Evolutionary conservation across 331 rosid genomes (phyloP), one percentile per base, ranked within the genome.

Genomic region (Malus hybrid): DNA sequence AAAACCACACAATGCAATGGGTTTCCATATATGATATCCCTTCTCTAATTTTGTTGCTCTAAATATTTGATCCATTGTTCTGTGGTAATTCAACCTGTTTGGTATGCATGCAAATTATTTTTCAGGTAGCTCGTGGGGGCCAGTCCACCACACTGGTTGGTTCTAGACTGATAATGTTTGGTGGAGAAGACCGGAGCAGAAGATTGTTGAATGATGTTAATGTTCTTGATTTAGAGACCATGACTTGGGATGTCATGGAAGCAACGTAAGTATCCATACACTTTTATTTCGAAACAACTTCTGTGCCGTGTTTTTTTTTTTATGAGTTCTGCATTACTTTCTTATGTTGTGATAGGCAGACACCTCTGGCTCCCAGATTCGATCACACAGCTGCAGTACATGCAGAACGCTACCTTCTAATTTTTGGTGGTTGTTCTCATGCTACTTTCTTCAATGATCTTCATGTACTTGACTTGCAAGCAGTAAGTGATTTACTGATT

Each of bases 401-500:
- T 28, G 89, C 87, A 28, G 92, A 87, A 8, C 91, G 80, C 34
- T 95, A 95, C 86, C 96, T 95, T 84, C 82, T 90, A 67, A 76
- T 95, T 77, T 95, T 95, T 76, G 99, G 99, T 22, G 97, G 99
- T 78, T 95, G 99, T 77, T 95, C 97, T 76, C 97, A 92, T 84
- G 85, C 97, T 69, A 82, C 76, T 79, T 92, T 95, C 87, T 95
- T 89, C 90, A 89, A 83, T 60, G 96, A 95, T 86, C 90, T 92
- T 75, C 96, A 90, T 79, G 82, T 95, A 42, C 88, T 95, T 77
- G 99, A 95, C 85, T 75, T 92, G 85, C 91, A 85, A 80, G 84
- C 96, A 16, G 99, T 95, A 79, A 87, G 97, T 78, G 57, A 48
- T 52, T 83, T 68, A 66, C 64, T 27, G 42, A 36, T 34, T 7